Percentiles rank a stretch among this genome's conserved stretches.
These are phyloP conservation scores for Cicer judaicum DNA, from an alignment of 306 rosid genomes.

Conservation along the genomic window DNA sequence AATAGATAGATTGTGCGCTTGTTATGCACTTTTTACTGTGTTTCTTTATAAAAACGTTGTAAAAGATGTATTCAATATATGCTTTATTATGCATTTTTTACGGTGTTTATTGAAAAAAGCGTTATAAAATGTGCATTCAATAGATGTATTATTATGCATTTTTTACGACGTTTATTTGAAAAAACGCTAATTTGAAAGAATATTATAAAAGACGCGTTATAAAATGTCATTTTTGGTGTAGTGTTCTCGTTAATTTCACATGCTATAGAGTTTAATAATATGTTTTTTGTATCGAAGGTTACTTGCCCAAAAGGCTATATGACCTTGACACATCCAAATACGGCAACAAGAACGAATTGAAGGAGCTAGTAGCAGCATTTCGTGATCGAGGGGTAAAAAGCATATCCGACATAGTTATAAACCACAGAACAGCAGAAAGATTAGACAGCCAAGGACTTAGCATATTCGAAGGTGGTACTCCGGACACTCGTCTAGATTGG, in stretches of 20 bases:
- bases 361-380: conserved; percentile 56
- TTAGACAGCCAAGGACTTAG: conserved; percentile 59
- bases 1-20: no score
- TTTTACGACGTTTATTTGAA: no score
- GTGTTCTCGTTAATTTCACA: background rate
- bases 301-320: conserved; percentile 74
- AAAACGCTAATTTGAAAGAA: no score
- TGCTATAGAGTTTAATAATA: background rate
- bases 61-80: no score
- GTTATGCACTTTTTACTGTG: no score
- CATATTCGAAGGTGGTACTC: conserved; percentile 83
- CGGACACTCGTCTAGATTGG: conserved; percentile 69
- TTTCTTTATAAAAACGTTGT: no score
- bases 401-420: conserved; percentile 72
- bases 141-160: no score
- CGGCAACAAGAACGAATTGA: conserved; percentile 60
- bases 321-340: conserved; percentile 75
- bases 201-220: no score
- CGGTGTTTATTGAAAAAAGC: no score
- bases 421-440: conserved; percentile 75
- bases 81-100: no score
- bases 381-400: conserved; percentile 57
- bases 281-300: conserved; percentile 47
- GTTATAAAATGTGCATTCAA: no score
- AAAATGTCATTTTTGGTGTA: no score